Evolutionary conservation across 108 stramenopile genomes (phyloP), one percentile per base, ranked within the genome.

Genomic region (Licmophora abbreviata): DNA sequence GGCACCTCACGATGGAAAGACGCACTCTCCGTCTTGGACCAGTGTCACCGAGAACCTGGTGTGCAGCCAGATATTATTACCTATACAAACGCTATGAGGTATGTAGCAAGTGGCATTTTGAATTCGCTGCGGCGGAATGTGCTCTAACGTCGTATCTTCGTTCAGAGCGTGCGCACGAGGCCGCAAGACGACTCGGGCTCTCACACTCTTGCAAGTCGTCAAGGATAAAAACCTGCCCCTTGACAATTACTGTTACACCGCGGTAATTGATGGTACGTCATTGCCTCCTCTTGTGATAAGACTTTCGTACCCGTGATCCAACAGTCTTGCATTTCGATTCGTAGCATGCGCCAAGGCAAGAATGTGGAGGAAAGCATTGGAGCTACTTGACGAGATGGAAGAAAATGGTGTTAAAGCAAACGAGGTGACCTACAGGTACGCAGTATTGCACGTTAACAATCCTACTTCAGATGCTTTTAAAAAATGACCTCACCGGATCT

Each of bases 241-340:
- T 25, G 88, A 89, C 58, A 71, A 59, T n/a, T 81, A 85, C 55
- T 74, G 61, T 43, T 85, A 90, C 46, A 82, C 88, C 3, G 82
- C 83, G 7, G 81, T 73, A 4, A 90, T 90, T 37, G 83, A 90
- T 60, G n/a, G n/a, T n/a, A n/a, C n/a, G n/a, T n/a, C 74, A 62
- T 64, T n/a, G 29, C 1, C 64, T 41, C 32, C 17, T 27, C 17
- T n/a, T n/a, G n/a, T 44, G 9, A 14, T 1, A 12, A 10, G 5
- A 30, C 31, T 27, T 44, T 42, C 40, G 14, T 40, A 3, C 31
- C 3, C 5, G 6, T 20, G 23, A 9, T 22, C 34, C 9, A 11
- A 17, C 21, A 4, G 7, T 52, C 24, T 35, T 51, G 34, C 21
- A 51, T 37, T 68, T 34, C 15, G 29, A 20, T 28, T 28, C 10